Conservation (phyloP, 140 eudicot species). For the Senecio squalidus region DNA sequence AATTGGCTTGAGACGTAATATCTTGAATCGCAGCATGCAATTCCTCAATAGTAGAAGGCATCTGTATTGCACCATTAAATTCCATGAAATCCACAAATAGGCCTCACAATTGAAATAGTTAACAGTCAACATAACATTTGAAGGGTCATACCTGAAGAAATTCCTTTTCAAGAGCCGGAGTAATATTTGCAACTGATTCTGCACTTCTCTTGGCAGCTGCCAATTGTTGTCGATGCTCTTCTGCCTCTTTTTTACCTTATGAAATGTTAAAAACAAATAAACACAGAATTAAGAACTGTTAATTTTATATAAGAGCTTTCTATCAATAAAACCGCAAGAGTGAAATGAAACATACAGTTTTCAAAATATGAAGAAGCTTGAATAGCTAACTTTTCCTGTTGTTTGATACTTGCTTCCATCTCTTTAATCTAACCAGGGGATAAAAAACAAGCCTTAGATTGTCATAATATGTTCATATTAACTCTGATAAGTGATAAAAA, state of each 20-base stretch:
- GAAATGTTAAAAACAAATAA: slow-evolving; percentile 3
- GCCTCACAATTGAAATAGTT: not conserved
- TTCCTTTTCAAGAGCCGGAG: slow-evolving; percentile 57
- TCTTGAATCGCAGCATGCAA: slow-evolving; percentile 79
- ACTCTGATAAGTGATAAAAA: too few relatives aligned
- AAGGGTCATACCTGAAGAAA: slow-evolving; percentile 67
- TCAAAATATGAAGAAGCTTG: slow-evolving; percentile 64
- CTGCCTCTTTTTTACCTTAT: slow-evolving; percentile 59
- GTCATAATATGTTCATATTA: not conserved
- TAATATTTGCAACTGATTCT: slow-evolving; percentile 59
- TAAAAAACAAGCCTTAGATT: slow-evolving; percentile 7
- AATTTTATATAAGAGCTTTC: not conserved
- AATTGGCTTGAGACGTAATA: slow-evolving; percentile 70
- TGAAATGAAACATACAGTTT: slow-evolving; percentile 37
- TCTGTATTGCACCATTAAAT: slow-evolving; percentile 34
- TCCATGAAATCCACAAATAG: not conserved
- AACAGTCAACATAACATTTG: slow-evolving; percentile 2
- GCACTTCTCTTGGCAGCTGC: slow-evolving; percentile 67
- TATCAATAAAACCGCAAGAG: not conserved
- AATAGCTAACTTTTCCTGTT: slow-evolving; percentile 67
- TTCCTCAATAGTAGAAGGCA: slow-evolving; percentile 91
- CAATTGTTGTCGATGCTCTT: slow-evolving; percentile 44
- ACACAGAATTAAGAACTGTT: not conserved
- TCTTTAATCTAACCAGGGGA: slow-evolving; percentile 56
- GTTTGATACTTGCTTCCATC: slow-evolving; percentile 63